Percentiles rank a stretch among this genome's conserved stretches.
These are phyloP conservation scores for Volvariella volvacea DNA, from an alignment of 1,284 basidiomycete species.

Conservation along the genomic window DNA sequence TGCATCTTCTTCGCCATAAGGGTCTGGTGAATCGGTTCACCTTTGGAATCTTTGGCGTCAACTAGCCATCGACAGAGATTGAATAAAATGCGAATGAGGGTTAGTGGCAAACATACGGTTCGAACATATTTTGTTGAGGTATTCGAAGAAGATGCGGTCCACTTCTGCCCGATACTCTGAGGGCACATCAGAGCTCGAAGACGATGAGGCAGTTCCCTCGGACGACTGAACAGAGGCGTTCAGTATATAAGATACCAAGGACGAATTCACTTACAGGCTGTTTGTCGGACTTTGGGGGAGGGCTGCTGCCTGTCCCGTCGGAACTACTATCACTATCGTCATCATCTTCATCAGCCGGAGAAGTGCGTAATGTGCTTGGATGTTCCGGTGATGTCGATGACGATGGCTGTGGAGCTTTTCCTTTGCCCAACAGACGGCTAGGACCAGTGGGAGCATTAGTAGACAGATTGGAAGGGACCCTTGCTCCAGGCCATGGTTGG, in stretches of 20 bases:
- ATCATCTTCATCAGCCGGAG: constrained; percentile 32
- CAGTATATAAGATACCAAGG: constrained; percentile 3
- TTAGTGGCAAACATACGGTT: constrained; percentile 57
- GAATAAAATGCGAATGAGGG: constrained; percentile 4
- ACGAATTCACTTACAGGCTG: constrained; percentile 3
- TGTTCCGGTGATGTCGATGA: constrained; percentile 22
- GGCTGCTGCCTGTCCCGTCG: constrained; percentile 21
- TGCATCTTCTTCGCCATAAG: constrained; percentile 99
- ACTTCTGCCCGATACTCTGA: constrained; percentile 78
- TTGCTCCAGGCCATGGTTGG: not conserved
- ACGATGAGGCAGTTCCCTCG: constrained; percentile 14
- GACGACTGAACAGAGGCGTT: constrained; percentile 13
- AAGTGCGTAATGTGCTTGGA: constrained; percentile 24
- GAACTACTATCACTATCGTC: constrained; percentile 28
- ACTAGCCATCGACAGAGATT: constrained; percentile 41
- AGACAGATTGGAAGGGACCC: not conserved
- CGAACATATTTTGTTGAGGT: constrained; percentile 84
- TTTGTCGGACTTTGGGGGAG: constrained; percentile 14
- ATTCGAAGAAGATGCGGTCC: constrained; percentile 89
- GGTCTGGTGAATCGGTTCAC: constrained; percentile 96
- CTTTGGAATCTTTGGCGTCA: constrained; percentile 89
- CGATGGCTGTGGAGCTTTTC: constrained; percentile 19
- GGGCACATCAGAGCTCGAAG: constrained; percentile 59
- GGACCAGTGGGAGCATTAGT: not conserved
- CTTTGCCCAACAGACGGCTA: constrained; percentile 6